A percentile compares a stretch with the other conserved stretches of the same genome.
Evolutionary conservation across 2,329 filamentous ascomycete species (phyloP).

Genomic region (Diaporthe citriasiana): DNA sequence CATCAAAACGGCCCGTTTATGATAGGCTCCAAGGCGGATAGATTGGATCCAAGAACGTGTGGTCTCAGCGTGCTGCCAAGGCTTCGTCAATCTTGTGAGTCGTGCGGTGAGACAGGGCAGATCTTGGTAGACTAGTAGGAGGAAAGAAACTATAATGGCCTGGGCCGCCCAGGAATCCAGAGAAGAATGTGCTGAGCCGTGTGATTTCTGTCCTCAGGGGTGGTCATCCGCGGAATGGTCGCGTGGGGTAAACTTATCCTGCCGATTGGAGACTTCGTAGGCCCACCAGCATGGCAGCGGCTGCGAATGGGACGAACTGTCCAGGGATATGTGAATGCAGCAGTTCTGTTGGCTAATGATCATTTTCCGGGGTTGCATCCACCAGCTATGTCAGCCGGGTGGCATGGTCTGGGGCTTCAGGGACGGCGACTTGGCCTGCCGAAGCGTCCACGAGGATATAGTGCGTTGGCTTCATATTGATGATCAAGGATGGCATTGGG

Average conservation of each 20-base stretch:
- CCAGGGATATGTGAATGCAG: slow-evolving; percentile 1
- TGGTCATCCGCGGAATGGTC: slow-evolving; percentile 23
- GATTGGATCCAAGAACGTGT: slow-evolving; percentile 17
- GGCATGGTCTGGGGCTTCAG: slow-evolving; percentile 17
- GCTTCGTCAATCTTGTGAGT: slow-evolving; percentile 19
- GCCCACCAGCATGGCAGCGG: slow-evolving; percentile 11
- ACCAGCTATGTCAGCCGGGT: background rate
- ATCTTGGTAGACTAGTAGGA: slow-evolving; percentile 23
- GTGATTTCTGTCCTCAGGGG: slow-evolving; percentile 18
- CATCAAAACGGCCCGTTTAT: slow-evolving; percentile 31
- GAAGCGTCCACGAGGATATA: slow-evolving; percentile 6
- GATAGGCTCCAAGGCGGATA: background rate
- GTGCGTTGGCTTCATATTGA: slow-evolving; percentile 7
- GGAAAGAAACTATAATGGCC: background rate
- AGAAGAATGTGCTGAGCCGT: slow-evolving; percentile 27
- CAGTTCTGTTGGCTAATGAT: background rate
- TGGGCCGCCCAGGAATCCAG: slow-evolving; percentile 12
- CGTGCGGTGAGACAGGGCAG: background rate
- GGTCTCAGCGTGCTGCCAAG: slow-evolving; percentile 24
- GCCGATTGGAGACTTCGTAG: slow-evolving; percentile 5
- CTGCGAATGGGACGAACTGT: slow-evolving; percentile 21
- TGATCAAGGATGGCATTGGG: slow-evolving; percentile 11
- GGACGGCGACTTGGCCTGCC: slow-evolving; percentile 28
- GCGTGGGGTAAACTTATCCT: slow-evolving; percentile 17
- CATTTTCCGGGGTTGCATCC: slow-evolving; percentile 14